Conservation (phyloP, 257 asterid genomes). For the Petunia secreta region DNA sequence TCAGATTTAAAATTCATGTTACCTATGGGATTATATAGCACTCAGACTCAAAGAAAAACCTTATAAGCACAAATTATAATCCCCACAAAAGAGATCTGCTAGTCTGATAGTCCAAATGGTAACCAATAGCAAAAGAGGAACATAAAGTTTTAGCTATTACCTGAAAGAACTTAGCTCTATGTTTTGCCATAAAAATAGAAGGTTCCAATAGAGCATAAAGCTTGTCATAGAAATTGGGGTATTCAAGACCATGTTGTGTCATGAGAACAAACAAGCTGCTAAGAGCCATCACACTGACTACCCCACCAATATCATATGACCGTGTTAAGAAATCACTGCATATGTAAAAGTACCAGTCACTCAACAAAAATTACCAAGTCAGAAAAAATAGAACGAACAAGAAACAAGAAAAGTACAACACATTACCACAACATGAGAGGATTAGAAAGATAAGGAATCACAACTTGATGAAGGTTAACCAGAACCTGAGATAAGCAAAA, state of each 20-base stretch:
- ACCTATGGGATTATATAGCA: background rate
- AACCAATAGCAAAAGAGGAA: constrained; percentile 2
- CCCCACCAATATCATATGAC: constrained; percentile 96
- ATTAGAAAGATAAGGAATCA: constrained; percentile 79
- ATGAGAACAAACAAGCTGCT: constrained; percentile 85
- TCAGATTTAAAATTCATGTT: background rate
- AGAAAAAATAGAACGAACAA: constrained; percentile 27
- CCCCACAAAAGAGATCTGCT: background rate
- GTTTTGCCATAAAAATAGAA: constrained; percentile 83
- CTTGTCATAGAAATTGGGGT: constrained; percentile 88
- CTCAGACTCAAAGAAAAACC: background rate
- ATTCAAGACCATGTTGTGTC: constrained; percentile 95
- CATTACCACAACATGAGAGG: constrained; percentile 84
- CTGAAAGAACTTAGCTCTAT: constrained; percentile 87
- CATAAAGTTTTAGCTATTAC: constrained; percentile 32
- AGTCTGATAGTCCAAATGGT: background rate
- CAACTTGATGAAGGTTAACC: constrained; percentile 69
- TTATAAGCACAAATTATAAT: constrained; percentile 2
- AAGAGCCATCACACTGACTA: constrained; percentile 95
- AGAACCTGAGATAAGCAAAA: constrained; percentile 64
- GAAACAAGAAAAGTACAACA: constrained; percentile 26
- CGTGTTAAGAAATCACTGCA: constrained; percentile 96
- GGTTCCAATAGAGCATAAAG: constrained; percentile 89
- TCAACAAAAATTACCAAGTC: background rate
- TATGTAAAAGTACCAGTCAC: constrained; percentile 10